A percentile compares a stretch with the other conserved stretches of the same genome.
Conservation (phyloP, 2,329 filamentous ascomycete species). For the Cylindrodendrum hubeiense region DNA sequence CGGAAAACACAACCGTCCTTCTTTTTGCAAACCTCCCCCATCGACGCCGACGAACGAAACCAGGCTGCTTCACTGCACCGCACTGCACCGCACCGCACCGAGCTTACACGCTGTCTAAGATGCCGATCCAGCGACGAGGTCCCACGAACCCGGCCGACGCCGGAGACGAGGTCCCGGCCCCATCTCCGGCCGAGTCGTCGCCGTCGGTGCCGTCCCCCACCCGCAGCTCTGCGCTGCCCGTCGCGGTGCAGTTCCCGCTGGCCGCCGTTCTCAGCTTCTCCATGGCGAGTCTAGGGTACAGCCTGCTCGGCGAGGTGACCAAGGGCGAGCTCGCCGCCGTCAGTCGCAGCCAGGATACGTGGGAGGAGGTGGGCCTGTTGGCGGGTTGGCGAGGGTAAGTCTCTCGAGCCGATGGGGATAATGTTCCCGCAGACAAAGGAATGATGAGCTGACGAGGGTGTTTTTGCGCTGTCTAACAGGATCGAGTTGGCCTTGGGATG, state of each 20-base stretch:
- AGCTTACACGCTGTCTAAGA: constrained; percentile 9
- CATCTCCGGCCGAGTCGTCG: constrained; percentile 18
- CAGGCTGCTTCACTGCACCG: neutral
- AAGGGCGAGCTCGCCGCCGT: constrained; percentile 76
- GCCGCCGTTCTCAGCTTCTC: constrained; percentile 68
- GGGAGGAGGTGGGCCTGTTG: constrained; percentile 69
- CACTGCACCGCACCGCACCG: neutral
- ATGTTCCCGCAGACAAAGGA: neutral
- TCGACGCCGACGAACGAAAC: neutral
- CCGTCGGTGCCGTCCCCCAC: constrained; percentile 5
- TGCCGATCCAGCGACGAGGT: constrained; percentile 42
- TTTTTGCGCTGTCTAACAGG: constrained; percentile 54
- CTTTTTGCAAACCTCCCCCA: neutral
- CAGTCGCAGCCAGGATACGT: constrained; percentile 72
- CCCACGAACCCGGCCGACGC: constrained; percentile 30
- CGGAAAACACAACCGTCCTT: neutral
- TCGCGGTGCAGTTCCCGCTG: constrained; percentile 63
- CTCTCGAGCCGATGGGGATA: neutral
- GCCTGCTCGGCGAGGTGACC: constrained; percentile 69
- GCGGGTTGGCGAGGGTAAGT: constrained; percentile 69
- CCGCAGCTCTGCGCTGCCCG: constrained; percentile 54
- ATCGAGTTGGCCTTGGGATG: constrained; percentile 79
- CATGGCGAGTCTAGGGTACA: constrained; percentile 74
- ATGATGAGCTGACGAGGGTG: constrained; percentile 14
- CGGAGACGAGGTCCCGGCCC: constrained; percentile 32